A percentile compares a stretch with the other conserved stretches of the same genome.
Evolutionary conservation across 345 rosid species (phyloP).

Genomic region (Anacardium occidentale): DNA sequence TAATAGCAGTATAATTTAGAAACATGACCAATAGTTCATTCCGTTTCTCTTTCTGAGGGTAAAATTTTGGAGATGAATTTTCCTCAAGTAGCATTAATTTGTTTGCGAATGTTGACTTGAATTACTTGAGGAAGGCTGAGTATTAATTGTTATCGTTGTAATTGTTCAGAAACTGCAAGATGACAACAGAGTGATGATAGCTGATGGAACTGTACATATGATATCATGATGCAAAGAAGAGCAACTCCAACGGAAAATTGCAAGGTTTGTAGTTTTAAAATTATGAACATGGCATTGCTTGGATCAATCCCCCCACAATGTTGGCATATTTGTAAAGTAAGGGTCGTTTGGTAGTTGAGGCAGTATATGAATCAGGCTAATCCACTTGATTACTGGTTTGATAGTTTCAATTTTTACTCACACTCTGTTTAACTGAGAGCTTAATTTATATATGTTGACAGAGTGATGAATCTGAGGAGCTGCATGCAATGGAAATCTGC

Average conservation of each 20-base stretch:
- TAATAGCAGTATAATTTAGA: background rate
- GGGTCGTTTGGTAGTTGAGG: background rate
- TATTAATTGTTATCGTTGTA: constrained; percentile 2
- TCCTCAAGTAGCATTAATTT: background rate
- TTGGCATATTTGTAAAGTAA: background rate
- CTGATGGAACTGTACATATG: constrained; percentile 69
- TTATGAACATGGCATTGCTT: background rate
- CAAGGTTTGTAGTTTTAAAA: constrained; percentile 13
- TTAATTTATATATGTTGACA: background rate
- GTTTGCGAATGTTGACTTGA: constrained; percentile 15
- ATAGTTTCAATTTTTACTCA: background rate
- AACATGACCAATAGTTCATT: background rate
- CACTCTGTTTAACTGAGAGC: background rate
- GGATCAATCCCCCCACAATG: background rate
- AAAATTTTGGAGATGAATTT: background rate
- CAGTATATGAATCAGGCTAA: background rate
- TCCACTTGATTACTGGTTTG: background rate
- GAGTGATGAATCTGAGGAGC: constrained; percentile 2
- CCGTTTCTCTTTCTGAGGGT: background rate
- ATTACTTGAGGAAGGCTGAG: background rate
- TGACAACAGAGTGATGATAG: constrained; percentile 89
- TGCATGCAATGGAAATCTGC: background rate
- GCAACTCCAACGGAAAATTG: constrained; percentile 10
- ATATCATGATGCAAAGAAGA: constrained; percentile 38
- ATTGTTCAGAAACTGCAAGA: constrained; percentile 79